A percentile compares a stretch with the other conserved stretches of the same genome.
These are phyloP conservation scores for Iberis pinnata DNA, from an alignment of 345 rosid species.

Conservation along the genomic window DNA sequence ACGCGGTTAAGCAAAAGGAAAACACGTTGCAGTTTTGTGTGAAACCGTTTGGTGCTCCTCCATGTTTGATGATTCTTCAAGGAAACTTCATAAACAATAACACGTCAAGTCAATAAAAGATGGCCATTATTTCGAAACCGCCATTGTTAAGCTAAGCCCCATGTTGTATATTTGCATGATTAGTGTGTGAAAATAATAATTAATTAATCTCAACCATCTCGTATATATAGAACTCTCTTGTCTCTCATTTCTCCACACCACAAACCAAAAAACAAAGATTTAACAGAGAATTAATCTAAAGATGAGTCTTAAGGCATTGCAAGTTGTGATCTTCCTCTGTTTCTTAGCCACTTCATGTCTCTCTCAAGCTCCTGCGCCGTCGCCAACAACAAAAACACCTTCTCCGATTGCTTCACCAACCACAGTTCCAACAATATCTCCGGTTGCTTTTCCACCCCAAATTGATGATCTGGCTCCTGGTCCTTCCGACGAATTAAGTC, in stretches of 20 bases:
- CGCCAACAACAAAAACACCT: slow-evolving; percentile 35
- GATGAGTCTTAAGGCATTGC: slow-evolving; percentile 43
- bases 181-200: slow-evolving; percentile 2
- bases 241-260: slow-evolving; percentile 28
- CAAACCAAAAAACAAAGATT: not conserved
- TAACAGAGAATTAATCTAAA: not conserved
- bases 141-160: slow-evolving; percentile 19
- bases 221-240: slow-evolving; percentile 20
- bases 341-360: slow-evolving; percentile 60
- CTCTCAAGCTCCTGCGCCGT: slow-evolving; percentile 62
- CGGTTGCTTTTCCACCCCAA: slow-evolving; percentile 28
- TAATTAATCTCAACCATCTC: slow-evolving; percentile 12
- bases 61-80: slow-evolving; percentile 24
- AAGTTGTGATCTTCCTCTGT: slow-evolving; percentile 49
- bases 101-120: too few relatives aligned
- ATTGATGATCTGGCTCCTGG: slow-evolving; percentile 27
- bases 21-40: too few relatives aligned
- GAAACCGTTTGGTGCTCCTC: slow-evolving; percentile 30
- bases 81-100: slow-evolving; percentile 23
- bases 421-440: slow-evolving; percentile 25
- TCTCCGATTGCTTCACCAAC: slow-evolving; percentile 28
- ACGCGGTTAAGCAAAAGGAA: too few relatives aligned
- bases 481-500: slow-evolving; percentile 19
- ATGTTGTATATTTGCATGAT: slow-evolving; percentile 15
- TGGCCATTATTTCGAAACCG: slow-evolving; percentile 19